Base-by-base conservation (phyloP, 202 grass and related monocot species). In the Sporobolus alterniflorus region DNA sequence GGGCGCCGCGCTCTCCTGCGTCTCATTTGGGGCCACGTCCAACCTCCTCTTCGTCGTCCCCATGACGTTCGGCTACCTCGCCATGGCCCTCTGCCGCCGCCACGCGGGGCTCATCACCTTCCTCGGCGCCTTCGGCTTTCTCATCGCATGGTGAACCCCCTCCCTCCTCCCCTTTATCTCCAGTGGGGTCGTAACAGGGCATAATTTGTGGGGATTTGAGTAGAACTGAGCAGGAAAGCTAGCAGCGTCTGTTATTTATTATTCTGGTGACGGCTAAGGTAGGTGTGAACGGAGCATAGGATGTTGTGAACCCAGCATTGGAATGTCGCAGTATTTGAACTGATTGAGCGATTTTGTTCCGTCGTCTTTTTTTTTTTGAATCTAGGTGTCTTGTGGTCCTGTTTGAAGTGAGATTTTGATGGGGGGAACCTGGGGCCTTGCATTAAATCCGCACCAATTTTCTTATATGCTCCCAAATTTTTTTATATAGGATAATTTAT, bases 41-140 rank as follows among this genome's bases (percentile, higher is more conserved):
- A 99, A 91, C 86, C 96, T 99, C 81, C 96, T 96, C 73, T 99
- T 99, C 69, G 73, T 99, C 73, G 83, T 73, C 80, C 96, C 96
- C 69, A 96, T 99, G 96, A 44, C 87, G 65, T 41, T 94, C n/a
- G 87, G 93, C 5, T 99, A 99, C 85, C 82, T 89, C 55, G 65
- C 88, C 74, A 99, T 99, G 93, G 83, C 92, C 46, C 79, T 99
- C 28, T 90, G 50, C 79, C 91, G 93, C 16, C 86, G 79, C 52
- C 83, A 74, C 86, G 90, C 89, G 21, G 96, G 96, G 44, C 89
- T 92, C 47, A 62, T 96, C 59, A 99, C 96, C 61, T 99, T 96
- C 96, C 83, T 99, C 74, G 77, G 89, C 41, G 91, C 91, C 46
- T 99, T 99, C 79, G 91, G 89, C 65, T 99, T 94, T 79, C 93